Evolutionary conservation across 768 basidiomycete species (phyloP), one percentile per base, ranked within the genome.

Genomic region (Podaxis sp.): DNA sequence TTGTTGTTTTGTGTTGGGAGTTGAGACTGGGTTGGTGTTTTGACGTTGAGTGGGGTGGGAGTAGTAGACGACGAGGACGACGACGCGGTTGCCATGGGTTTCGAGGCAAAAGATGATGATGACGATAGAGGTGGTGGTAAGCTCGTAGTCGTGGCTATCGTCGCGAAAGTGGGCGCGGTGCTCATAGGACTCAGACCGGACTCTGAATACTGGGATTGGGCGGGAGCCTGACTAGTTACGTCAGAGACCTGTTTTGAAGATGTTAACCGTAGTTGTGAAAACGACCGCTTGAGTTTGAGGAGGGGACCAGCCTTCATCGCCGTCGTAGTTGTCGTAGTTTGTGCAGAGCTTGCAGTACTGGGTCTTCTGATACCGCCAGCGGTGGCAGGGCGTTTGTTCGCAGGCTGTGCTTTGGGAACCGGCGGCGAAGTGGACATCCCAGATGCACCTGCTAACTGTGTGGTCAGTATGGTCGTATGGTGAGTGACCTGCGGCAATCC

Each of bases 231-330:
- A 40, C 25, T 38, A n/a, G 61, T 35, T 35, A 35, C 47, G 46
- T 54, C 52, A 38, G 52, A 38, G 21, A 23, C n/a, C 44, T 42
- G 40, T 60, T 52, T 60, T 9, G 59, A 48, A 23, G n/a, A 35
- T 23, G 51, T 32, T 28, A 52, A 46, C 35, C 59, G 59, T 18
- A 60, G 37, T 23, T 61, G 59, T 2, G 59, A 54, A 32, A 55
- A 55, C 18, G 62, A 63, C 25, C 53, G 57, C 50, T 62, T 62
- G 42, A 42, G 51, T 14, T 59, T 63, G 58, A 59, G 54, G 36
- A 63, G 14, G 4, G 62, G 27, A 14, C 56, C 44, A 14, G 52
- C 7, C 47, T 59, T 59, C 5, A 44, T n/a, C 27, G 54, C 37
- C 27, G 52, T 18, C 18, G n/a, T 53, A 7, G 21, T 59, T n/a